Percentiles rank a stretch among this genome's conserved stretches.
Evolutionary conservation across 768 basidiomycete species (phyloP).

Genomic region (Amylocystis lapponica): DNA sequence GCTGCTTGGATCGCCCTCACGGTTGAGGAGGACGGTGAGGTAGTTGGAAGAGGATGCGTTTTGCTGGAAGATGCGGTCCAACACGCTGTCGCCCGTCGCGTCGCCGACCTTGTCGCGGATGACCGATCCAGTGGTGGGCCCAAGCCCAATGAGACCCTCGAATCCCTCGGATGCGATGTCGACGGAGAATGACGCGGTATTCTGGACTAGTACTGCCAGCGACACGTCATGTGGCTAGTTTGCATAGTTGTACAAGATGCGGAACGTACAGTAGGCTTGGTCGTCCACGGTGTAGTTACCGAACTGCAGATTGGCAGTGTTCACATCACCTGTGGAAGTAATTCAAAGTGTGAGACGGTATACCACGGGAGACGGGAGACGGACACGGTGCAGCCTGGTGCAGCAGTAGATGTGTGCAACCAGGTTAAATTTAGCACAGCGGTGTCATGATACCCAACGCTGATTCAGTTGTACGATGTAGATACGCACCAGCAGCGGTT

Average conservation of each 20-base stretch:
- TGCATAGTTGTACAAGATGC: not conserved
- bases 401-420: too few species aligned
- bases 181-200: conserved; percentile 58
- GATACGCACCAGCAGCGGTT: conserved; percentile 51
- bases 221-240: not conserved
- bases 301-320: conserved; percentile 46
- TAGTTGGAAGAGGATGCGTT: conserved; percentile 53
- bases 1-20: conserved; percentile 48
- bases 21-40: conserved; percentile 62
- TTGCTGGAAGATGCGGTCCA: conserved; percentile 62
- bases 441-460: too few species aligned
- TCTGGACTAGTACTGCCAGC: conserved; percentile 56
- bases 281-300: conserved; percentile 52
- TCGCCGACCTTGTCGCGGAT: conserved; percentile 51
- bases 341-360: not conserved
- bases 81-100: conserved; percentile 46
- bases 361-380: too few species aligned
- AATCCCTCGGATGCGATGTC: conserved; percentile 57
- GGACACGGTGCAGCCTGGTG: too few species aligned
- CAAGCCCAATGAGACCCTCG: conserved; percentile 70
- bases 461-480: too few species aligned
- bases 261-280: conserved; percentile 60
- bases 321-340: conserved; percentile 42
- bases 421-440: too few species aligned
- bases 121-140: conserved; percentile 67